phyloP scores from a whole-genome alignment of 768 basidiomycete genomes.

The Suillus hirtellus region DNA sequence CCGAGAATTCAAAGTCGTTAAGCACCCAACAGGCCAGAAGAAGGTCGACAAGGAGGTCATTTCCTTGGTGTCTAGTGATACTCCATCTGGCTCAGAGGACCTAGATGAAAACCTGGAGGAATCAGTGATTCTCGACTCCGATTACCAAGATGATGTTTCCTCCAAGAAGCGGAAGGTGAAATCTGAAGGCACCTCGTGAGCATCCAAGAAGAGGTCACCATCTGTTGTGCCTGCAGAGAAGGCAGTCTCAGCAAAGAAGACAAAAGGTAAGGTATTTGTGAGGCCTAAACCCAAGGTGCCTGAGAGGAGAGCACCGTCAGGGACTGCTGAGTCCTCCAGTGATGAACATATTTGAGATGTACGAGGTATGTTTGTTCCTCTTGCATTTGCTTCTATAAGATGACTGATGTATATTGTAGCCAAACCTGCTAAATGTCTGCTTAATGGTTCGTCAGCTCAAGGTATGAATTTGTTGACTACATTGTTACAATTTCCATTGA shows the following conservation, averaged over 20 bases:
- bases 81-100: background rate
- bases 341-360: background rate
- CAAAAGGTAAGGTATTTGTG: background rate
- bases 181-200: background rate
- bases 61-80: background rate
- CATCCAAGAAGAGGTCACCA: background rate
- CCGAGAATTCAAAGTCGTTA: background rate
- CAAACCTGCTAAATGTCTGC: background rate
- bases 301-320: no score
- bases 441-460: background rate
- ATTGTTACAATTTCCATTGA: no score
- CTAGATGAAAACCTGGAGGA: background rate
- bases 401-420: background rate
- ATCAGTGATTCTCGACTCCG: background rate
- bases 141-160: background rate
- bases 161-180: background rate
- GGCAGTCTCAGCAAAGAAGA: background rate
- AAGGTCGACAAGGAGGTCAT: background rate
- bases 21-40: background rate
- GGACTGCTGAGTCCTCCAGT: background rate
- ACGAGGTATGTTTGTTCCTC: background rate
- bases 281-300: background rate
- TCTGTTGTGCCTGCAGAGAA: background rate
- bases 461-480: background rate
- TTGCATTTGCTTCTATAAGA: background rate